Evolutionary conservation across 2,329 filamentous ascomycete genomes (phyloP).

Genomic region (Fusarium subtropicale): DNA sequence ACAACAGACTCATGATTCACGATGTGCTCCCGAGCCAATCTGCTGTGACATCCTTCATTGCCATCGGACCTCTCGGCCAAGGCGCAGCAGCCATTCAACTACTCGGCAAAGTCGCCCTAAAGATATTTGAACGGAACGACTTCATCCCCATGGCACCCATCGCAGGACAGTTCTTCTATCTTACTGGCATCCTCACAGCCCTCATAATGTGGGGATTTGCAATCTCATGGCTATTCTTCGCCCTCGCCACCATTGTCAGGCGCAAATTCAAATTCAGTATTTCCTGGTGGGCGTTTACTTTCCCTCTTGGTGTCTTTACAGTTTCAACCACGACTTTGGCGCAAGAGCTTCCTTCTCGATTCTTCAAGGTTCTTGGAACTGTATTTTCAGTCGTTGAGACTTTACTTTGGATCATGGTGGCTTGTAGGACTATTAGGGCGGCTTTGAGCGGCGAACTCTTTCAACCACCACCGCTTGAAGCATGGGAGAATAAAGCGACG

Average conservation of each 20-base stretch:
- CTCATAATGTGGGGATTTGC: slow-evolving; percentile 53
- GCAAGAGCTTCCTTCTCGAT: slow-evolving; percentile 47
- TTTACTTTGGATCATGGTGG: slow-evolving; percentile 38
- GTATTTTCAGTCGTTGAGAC: slow-evolving; percentile 34
- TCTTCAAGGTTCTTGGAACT: slow-evolving; percentile 49
- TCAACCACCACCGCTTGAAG: background rate
- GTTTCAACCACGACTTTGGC: slow-evolving; percentile 49
- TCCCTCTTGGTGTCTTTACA: slow-evolving; percentile 53
- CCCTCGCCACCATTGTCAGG: slow-evolving; percentile 46
- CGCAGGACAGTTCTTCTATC: slow-evolving; percentile 66
- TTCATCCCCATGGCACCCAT: slow-evolving; percentile 56
- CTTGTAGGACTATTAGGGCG: slow-evolving; percentile 17
- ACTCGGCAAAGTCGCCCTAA: slow-evolving; percentile 54
- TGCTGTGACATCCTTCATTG: slow-evolving; percentile 72
- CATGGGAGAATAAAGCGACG: slow-evolving; percentile 9
- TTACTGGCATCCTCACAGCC: slow-evolving; percentile 58
- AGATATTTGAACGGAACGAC: slow-evolving; percentile 48
- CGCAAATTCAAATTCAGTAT: slow-evolving; percentile 53
- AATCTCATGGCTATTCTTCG: slow-evolving; percentile 52
- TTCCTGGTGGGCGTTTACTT: slow-evolving; percentile 56
- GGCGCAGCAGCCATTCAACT: slow-evolving; percentile 66
- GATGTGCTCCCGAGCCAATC: slow-evolving; percentile 69
- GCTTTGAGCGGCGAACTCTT: slow-evolving; percentile 26
- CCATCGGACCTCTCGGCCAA: slow-evolving; percentile 71
- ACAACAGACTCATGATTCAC: slow-evolving; percentile 69